Evolutionary conservation across 208 protist species (phyloP).

Genomic region (Jaenimonas drosophilae): DNA sequence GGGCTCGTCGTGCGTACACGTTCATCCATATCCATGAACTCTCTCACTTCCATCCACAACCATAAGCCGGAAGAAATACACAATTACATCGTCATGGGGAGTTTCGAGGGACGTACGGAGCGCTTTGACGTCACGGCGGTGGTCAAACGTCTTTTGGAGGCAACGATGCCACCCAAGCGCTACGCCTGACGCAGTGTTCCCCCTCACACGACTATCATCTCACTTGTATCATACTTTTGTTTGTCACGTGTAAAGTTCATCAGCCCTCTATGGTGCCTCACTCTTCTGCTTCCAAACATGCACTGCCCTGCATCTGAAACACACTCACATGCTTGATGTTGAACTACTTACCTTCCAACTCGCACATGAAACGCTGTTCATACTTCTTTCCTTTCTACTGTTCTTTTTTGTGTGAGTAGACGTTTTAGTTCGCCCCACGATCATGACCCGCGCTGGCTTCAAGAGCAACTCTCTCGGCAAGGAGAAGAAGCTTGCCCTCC

Average conservation of each 20-base stretch:
- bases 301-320: too few species aligned
- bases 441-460: slow-evolving; percentile 65
- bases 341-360: too few species aligned
- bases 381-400: slow-evolving; percentile 1
- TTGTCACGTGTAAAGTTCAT: too few species aligned
- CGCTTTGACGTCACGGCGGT: slow-evolving; percentile 16
- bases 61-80: background rate
- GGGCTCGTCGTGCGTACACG: background rate
- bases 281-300: too few species aligned
- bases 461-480: slow-evolving; percentile 78
- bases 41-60: background rate
- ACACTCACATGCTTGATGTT: too few species aligned
- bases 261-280: too few species aligned
- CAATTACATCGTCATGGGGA: slow-evolving; percentile 20
- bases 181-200: too few species aligned
- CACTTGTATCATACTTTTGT: too few species aligned
- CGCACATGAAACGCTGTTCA: background rate
- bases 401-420: slow-evolving; percentile 3
- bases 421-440: slow-evolving; percentile 7
- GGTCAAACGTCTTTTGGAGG: slow-evolving; percentile 1
- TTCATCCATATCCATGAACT: too few species aligned
- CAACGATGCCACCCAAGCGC: too few species aligned
- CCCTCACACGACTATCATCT: too few species aligned
- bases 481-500: slow-evolving; percentile 71
- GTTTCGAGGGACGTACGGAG: slow-evolving; percentile 28